Percentiles rank a stretch among this genome's conserved stretches.
Conservation (phyloP, 768 basidiomycete species). For the Pleurotus eryngii region DNA sequence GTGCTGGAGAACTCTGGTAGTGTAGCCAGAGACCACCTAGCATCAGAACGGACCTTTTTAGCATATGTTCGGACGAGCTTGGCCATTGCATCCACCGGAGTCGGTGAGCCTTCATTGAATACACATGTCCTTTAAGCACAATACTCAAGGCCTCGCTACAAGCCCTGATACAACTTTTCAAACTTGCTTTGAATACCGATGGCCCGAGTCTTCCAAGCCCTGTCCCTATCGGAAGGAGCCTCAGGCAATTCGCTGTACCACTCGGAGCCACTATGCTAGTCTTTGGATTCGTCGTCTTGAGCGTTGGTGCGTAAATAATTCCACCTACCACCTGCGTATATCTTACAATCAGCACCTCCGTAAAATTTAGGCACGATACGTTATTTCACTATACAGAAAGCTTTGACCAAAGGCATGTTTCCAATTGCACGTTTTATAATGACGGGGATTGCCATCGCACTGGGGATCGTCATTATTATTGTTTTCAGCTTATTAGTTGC, state of each 20-base stretch:
- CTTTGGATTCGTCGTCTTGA: slow-evolving; percentile 73
- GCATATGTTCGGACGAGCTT: slow-evolving; percentile 53
- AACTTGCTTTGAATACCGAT: slow-evolving; percentile 1
- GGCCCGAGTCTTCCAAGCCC: too few species aligned
- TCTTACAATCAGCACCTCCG: too few species aligned
- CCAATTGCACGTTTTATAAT: slow-evolving; percentile 35
- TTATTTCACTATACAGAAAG: slow-evolving; percentile 25
- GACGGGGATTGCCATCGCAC: slow-evolving; percentile 22
- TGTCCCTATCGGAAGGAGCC: too few species aligned
- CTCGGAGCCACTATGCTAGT: slow-evolving; percentile 93
- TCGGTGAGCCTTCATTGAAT: not conserved
- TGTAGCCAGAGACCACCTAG: slow-evolving; percentile 51
- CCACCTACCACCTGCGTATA: too few species aligned
- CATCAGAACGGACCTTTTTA: slow-evolving; percentile 47
- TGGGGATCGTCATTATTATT: slow-evolving; percentile 10
- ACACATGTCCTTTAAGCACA: not conserved
- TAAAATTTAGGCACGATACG: slow-evolving; percentile 10
- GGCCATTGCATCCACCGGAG: slow-evolving; percentile 28
- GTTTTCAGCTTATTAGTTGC: too few species aligned
- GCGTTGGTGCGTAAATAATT: not conserved
- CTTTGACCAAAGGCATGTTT: slow-evolving; percentile 36
- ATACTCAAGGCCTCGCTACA: not conserved
- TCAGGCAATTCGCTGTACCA: slow-evolving; percentile 28
- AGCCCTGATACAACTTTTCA: not conserved
- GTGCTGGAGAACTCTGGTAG: slow-evolving; percentile 38